Evolutionary conservation across 1,284 basidiomycete species (phyloP).

Genomic region (Sporisorium exsertum): DNA sequence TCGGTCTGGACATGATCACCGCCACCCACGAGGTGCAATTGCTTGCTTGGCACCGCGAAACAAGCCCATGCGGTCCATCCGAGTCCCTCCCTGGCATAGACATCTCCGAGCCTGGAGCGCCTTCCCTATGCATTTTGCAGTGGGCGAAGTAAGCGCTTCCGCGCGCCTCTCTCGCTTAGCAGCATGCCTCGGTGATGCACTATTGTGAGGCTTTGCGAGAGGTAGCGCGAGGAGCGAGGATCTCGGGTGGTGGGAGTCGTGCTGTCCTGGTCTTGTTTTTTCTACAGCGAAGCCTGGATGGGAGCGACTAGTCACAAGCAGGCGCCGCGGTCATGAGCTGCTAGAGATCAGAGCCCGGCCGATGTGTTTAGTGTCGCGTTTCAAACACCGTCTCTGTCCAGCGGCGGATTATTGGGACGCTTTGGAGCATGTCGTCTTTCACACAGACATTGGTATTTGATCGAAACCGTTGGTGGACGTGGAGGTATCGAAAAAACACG

Average conservation of each 20-base stretch:
- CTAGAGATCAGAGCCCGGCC: neutral
- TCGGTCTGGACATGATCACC: conserved; percentile 10
- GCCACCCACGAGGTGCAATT: neutral
- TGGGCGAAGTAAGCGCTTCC: conserved; percentile 6
- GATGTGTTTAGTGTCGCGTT: neutral
- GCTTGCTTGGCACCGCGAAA: neutral
- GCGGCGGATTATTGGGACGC: neutral
- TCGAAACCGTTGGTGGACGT: too few relatives aligned
- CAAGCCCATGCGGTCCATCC: conserved; percentile 1
- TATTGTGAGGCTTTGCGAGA: neutral
- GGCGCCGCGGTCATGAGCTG: neutral
- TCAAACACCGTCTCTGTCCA: conserved; percentile 2
- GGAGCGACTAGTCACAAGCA: neutral
- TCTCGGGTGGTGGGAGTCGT: too few relatives aligned
- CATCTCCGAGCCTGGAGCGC: conserved; percentile 13
- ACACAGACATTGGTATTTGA: too few relatives aligned
- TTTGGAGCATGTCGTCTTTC: neutral
- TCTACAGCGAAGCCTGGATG: too few relatives aligned
- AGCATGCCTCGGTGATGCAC: conserved; percentile 22
- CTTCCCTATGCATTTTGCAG: neutral
- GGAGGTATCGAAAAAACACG: too few relatives aligned
- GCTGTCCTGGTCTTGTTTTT: too few relatives aligned
- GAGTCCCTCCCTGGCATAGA: conserved; percentile 15
- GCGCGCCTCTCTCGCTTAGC: conserved; percentile 9
- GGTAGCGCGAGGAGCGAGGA: neutral